Evolutionary conservation across 1,139 yeast species (phyloP).

Genomic region (Hanseniaspora uvarum): DNA sequence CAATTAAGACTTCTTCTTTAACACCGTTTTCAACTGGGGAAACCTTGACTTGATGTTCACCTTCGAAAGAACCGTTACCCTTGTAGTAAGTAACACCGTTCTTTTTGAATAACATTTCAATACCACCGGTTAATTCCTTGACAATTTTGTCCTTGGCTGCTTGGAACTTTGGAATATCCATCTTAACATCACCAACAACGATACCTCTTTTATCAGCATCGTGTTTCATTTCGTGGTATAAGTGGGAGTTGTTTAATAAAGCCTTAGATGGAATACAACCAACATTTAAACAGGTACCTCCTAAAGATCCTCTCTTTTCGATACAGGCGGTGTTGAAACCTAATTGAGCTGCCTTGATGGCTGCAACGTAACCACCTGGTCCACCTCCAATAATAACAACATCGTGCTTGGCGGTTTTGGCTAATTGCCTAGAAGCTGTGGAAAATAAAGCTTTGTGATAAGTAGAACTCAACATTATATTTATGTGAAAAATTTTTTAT

Average conservation of each 20-base stretch:
- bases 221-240: constrained; percentile 78
- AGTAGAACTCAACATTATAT: constrained; percentile 17
- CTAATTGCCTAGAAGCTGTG: constrained; percentile 18
- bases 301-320: constrained; percentile 90
- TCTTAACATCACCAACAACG: constrained; percentile 59
- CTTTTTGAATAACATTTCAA: constrained; percentile 90
- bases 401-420: constrained; percentile 54
- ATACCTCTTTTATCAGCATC: constrained; percentile 87
- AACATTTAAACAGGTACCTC: constrained; percentile 96
- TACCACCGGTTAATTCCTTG: constrained; percentile 79
- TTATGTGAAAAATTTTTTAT: background rate
- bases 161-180: constrained; percentile 73
- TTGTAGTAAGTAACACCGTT: constrained; percentile 89
- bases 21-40: constrained; percentile 66
- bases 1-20: constrained; percentile 39
- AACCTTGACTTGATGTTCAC: constrained; percentile 68
- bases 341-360: constrained; percentile 95
- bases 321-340: constrained; percentile 92
- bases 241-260: constrained; percentile 82
- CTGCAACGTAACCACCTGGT: constrained; percentile 98
- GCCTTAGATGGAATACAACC: constrained; percentile 99
- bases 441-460: constrained; percentile 14
- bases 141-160: constrained; percentile 89
- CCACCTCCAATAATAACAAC: constrained; percentile 97
- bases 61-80: constrained; percentile 82